Conservation (phyloP, 129 eudicot species). For the Tagetes patula region DNA sequence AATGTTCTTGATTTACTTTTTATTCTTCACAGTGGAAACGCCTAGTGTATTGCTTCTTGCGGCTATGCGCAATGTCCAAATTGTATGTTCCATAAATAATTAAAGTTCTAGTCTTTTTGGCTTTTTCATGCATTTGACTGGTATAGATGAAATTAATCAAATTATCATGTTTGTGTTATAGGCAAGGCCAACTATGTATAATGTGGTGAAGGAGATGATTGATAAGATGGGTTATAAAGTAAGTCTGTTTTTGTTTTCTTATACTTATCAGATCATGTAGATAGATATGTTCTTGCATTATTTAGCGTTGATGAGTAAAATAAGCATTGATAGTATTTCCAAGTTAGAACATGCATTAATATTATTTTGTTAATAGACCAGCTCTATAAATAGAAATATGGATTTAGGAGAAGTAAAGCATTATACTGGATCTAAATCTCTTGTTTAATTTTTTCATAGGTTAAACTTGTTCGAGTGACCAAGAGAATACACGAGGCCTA, state of each 20-base stretch:
- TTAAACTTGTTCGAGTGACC: constrained; percentile 90
- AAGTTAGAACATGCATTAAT: not conserved
- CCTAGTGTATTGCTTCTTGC: constrained; percentile 86
- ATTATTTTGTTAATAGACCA: not conserved
- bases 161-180: constrained; percentile 31
- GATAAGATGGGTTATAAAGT: constrained; percentile 94
- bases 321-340: not conserved
- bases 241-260: constrained; percentile 25
- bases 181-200: constrained; percentile 94
- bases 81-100: constrained; percentile 46
- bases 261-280: not conserved
- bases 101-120: constrained; percentile 9
- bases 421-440: constrained; percentile 5
- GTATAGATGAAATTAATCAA: constrained; percentile 18
- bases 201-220: constrained; percentile 81
- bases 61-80: constrained; percentile 79
- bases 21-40: constrained; percentile 74
- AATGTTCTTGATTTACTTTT: constrained; percentile 12
- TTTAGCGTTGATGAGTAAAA: not conserved
- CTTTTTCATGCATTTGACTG: not conserved
- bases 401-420: not conserved
- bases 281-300: not conserved
- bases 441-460: constrained; percentile 47
- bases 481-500: constrained; percentile 89
- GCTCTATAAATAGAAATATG: not conserved